Conservation (phyloP, 768 basidiomycete species). For the Ramaria sp. region DNA sequence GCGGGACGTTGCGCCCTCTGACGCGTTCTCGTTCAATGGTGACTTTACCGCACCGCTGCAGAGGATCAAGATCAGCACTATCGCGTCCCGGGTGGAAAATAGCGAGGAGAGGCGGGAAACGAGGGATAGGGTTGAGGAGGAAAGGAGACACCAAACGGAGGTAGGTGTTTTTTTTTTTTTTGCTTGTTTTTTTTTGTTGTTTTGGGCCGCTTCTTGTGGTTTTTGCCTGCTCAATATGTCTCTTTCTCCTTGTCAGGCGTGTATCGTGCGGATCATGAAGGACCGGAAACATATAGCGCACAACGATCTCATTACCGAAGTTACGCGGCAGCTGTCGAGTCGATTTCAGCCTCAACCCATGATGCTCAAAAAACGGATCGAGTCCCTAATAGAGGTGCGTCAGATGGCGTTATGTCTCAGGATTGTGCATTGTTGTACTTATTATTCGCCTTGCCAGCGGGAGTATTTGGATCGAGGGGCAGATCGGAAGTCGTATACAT, state of each 20-base stretch:
- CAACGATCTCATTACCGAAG: constrained; percentile 83
- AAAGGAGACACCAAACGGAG: constrained; percentile 81
- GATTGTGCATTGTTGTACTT: not conserved
- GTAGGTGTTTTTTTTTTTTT: constrained; percentile 29
- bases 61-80: constrained; percentile 86
- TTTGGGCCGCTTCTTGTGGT: not conserved
- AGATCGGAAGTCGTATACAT: constrained; percentile 82
- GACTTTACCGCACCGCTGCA: constrained; percentile 73
- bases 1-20: constrained; percentile 63
- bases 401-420: not conserved
- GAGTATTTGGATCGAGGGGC: constrained; percentile 91
- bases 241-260: constrained; percentile 48
- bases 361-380: constrained; percentile 88
- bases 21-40: constrained; percentile 84
- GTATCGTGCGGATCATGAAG: constrained; percentile 97
- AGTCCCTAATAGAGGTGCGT: constrained; percentile 83
- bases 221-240: not conserved
- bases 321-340: constrained; percentile 70
- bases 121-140: constrained; percentile 81
- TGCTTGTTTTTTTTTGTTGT: not conserved
- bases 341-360: constrained; percentile 83
- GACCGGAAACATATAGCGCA: constrained; percentile 83
- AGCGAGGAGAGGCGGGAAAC: constrained; percentile 86
- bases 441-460: constrained; percentile 35
- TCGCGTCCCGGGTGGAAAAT: constrained; percentile 81